Percentiles rank a stretch among this genome's conserved stretches.
Evolutionary conservation across 257 asterid species (phyloP).

Genomic region (Solanum bulbocastanum): DNA sequence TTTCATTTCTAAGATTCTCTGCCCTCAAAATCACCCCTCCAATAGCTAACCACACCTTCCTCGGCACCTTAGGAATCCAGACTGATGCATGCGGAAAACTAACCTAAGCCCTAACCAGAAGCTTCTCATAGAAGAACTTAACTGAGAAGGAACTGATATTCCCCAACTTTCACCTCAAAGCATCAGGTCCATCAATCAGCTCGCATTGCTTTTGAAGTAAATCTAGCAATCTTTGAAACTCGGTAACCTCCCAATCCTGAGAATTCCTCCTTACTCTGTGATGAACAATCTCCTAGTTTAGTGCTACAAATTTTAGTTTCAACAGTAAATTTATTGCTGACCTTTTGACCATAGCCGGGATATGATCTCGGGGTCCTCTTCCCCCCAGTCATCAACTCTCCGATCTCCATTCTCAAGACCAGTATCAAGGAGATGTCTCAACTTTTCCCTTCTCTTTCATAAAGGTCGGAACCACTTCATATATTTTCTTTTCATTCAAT

Average conservation of each 20-base stretch:
- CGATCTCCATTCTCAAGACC: not conserved
- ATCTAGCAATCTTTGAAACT: too few relatives aligned
- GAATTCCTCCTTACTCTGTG: not conserved
- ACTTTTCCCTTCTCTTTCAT: not conserved
- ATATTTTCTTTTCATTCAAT: not conserved
- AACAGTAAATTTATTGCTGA: not conserved
- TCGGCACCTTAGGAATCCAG: not conserved
- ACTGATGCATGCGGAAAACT: not conserved
- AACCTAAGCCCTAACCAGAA: not conserved
- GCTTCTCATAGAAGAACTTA: not conserved
- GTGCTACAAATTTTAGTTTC: not conserved
- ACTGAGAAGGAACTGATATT: not conserved
- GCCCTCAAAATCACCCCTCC: not conserved
- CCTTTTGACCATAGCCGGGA: not conserved
- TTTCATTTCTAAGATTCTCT: not conserved
- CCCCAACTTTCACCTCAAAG: not conserved
- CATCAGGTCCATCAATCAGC: not conserved
- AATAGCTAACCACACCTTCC: not conserved
- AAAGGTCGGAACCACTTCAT: not conserved
- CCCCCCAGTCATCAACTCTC: not conserved
- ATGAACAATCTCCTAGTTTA: not conserved
- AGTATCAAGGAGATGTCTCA: not conserved
- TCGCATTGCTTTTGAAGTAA: not conserved
- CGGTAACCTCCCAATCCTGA: too few relatives aligned
- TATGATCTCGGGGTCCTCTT: not conserved